Conservation (phyloP, 805 yeast species). For the Lipomyces chichibuensis region DNA sequence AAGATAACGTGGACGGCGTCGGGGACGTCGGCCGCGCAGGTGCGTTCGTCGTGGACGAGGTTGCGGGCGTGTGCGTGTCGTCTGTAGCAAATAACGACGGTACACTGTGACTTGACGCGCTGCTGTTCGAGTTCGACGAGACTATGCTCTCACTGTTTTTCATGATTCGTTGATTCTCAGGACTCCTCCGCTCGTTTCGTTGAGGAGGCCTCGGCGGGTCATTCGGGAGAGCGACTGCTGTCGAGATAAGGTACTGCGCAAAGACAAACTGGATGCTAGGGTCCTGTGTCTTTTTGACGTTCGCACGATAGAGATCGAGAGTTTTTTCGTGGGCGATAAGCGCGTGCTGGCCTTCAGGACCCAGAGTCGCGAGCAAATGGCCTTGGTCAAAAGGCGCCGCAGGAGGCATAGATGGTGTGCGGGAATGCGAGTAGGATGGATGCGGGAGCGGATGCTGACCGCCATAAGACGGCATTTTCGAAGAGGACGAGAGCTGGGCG, state of each 20-base stretch:
- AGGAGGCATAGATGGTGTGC: constrained; percentile 27
- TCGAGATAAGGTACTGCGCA: constrained; percentile 86
- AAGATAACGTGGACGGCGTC: constrained; percentile 4
- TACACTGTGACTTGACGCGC: constrained; percentile 11
- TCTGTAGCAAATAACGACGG: constrained; percentile 17
- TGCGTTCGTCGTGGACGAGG: neutral
- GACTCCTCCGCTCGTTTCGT: neutral
- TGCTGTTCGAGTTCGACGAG: constrained; percentile 14
- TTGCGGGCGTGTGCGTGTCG: constrained; percentile 7
- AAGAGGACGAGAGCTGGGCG: neutral
- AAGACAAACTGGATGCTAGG: constrained; percentile 86
- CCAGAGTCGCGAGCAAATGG: constrained; percentile 30
- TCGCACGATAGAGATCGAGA: constrained; percentile 80
- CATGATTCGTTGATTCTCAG: neutral
- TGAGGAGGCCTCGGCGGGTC: neutral
- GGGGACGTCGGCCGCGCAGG: constrained; percentile 13
- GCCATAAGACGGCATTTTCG: constrained; percentile 1
- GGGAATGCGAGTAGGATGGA: constrained; percentile 8
- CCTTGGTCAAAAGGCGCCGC: constrained; percentile 32
- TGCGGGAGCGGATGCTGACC: constrained; percentile 1
- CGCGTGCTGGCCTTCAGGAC: constrained; percentile 32
- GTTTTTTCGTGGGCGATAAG: constrained; percentile 79
- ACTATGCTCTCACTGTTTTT: constrained; percentile 13
- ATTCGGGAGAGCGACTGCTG: constrained; percentile 56
- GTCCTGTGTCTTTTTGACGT: constrained; percentile 82